phyloP scores from a whole-genome alignment of 371 early-diverging fungal species.

The Coemansia sp. region DNA sequence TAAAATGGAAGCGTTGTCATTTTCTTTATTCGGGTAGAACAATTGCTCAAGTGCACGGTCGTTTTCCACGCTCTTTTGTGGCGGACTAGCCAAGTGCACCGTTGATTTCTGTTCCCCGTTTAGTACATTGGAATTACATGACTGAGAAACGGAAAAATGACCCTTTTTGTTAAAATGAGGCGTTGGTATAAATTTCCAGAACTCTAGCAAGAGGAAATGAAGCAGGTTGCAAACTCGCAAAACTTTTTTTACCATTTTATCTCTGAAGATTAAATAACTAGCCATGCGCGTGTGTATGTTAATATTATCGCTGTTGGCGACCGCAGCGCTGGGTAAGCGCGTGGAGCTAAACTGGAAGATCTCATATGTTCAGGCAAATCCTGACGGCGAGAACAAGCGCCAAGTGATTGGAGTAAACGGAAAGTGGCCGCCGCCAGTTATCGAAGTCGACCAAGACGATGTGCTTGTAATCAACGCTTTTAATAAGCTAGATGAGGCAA shows the following conservation, averaged over 20 bases:
- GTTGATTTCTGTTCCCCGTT: no score
- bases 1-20: not conserved
- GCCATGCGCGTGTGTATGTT: no score
- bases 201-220: not conserved
- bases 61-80: no score
- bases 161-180: no score
- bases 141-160: no score
- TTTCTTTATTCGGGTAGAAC: no score
- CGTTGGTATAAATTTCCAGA: no score
- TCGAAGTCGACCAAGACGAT: conserved; percentile 49
- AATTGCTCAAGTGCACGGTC: no score
- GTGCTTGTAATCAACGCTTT: conserved; percentile 63
- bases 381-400: conserved; percentile 62
- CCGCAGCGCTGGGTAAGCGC: conserved; percentile 48
- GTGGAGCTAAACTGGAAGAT: conserved; percentile 71
- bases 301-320: not conserved
- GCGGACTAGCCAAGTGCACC: no score
- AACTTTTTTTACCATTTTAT: not conserved
- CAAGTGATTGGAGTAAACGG: conserved; percentile 73
- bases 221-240: no score
- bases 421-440: conserved; percentile 64
- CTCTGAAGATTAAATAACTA: not conserved
- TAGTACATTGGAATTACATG: no score
- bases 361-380: conserved; percentile 62
- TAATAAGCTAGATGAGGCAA: conserved; percentile 62